These are phyloP conservation scores for Alnus rubra DNA, from an alignment of 306 rosid species.

Conservation along the genomic window DNA sequence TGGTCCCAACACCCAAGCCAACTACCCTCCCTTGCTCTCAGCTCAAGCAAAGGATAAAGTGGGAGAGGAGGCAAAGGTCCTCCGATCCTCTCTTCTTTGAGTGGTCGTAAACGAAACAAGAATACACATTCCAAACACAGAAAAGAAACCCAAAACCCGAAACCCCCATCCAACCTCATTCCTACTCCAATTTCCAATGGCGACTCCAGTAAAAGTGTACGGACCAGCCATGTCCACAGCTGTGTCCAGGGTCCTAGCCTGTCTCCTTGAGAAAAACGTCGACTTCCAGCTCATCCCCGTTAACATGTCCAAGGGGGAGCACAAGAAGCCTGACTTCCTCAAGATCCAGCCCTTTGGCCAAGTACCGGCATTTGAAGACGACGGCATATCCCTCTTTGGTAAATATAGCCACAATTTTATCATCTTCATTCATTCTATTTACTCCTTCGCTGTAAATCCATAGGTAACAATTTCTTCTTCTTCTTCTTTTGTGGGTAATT, in stretches of 20 bases:
- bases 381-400: slow-evolving; percentile 66
- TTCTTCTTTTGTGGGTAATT: background rate
- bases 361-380: slow-evolving; percentile 88
- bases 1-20: background rate
- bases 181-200: slow-evolving; percentile 36
- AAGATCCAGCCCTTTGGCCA: slow-evolving; percentile 89
- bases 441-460: background rate
- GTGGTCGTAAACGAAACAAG: slow-evolving; percentile 21
- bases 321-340: slow-evolving; percentile 65
- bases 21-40: background rate
- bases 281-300: slow-evolving; percentile 59
- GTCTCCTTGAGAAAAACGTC: slow-evolving; percentile 72
- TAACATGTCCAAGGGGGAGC: slow-evolving; percentile 85
- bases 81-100: background rate
- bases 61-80: background rate
- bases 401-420: background rate
- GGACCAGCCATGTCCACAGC: slow-evolving; percentile 82
- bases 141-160: background rate
- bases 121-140: background rate
- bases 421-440: background rate
- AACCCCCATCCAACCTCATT: background rate
- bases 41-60: slow-evolving; percentile 29
- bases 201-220: slow-evolving; percentile 67
- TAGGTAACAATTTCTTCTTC: background rate
- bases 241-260: slow-evolving; percentile 76